phyloP scores from a whole-genome alignment of 2,329 filamentous ascomycete species.

The Fusarium bulbicola region DNA sequence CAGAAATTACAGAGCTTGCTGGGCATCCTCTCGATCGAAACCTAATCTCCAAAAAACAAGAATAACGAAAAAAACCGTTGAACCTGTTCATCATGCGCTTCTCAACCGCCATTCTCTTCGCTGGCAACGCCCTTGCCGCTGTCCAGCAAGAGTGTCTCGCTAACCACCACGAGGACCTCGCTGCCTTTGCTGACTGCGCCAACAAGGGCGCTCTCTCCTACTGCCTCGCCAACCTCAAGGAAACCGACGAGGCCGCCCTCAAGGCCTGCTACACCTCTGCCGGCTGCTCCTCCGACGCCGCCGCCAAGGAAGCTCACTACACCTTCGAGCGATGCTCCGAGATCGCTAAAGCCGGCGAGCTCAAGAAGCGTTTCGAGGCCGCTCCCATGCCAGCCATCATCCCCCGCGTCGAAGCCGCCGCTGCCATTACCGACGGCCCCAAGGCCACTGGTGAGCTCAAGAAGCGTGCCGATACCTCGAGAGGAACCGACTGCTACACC shows the following conservation, averaged over 20 bases:
- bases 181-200: conserved; percentile 55
- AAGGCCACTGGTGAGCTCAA: conserved; percentile 21
- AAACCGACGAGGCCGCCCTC: conserved; percentile 47
- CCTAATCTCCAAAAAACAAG: neutral
- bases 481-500: conserved; percentile 49
- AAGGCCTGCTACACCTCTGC: conserved; percentile 49
- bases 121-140: conserved; percentile 47
- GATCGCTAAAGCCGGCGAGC: conserved; percentile 38
- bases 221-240: conserved; percentile 53
- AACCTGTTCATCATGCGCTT: conserved; percentile 42
- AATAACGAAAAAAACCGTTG: neutral
- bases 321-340: conserved; percentile 47
- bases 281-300: conserved; percentile 48
- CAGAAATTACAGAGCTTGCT: conserved; percentile 29
- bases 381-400: conserved; percentile 31
- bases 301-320: conserved; percentile 43
- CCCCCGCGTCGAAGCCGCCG: conserved; percentile 27
- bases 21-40: conserved; percentile 32
- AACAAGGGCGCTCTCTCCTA: conserved; percentile 51
- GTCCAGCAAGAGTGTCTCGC: conserved; percentile 52
- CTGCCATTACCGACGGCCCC: conserved; percentile 23
- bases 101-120: conserved; percentile 47
- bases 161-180: conserved; percentile 51
- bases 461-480: conserved; percentile 29
- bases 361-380: conserved; percentile 43